These are phyloP conservation scores for Aspergillus sclerotioniger DNA, from an alignment of 495 filamentous ascomycete species.

Conservation along the genomic window DNA sequence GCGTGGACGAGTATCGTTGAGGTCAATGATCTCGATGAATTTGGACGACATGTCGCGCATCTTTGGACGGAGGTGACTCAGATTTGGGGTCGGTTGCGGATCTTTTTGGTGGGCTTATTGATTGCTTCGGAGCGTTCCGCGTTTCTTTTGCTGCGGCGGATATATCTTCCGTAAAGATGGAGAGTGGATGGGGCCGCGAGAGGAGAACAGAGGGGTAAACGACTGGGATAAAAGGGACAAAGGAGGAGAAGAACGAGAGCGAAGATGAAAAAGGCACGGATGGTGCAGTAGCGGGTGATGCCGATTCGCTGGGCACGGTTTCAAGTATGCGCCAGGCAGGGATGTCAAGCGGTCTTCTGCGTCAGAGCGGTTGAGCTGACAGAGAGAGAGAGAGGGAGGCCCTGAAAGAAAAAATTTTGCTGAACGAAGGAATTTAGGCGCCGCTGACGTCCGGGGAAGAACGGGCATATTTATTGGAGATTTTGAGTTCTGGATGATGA, in stretches of 20 bases:
- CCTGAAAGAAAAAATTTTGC: not conserved
- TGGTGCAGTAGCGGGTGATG: not conserved
- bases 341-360: not conserved
- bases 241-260: slow-evolving; percentile 4
- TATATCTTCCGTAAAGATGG: not conserved
- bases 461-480: not conserved
- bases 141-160: not conserved
- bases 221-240: slow-evolving; percentile 2
- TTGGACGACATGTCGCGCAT: slow-evolving; percentile 47
- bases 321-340: slow-evolving; percentile 7
- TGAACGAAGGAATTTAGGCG: not conserved
- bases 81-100: not conserved
- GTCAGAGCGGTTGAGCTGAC: not conserved
- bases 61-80: slow-evolving; percentile 7
- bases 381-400: not conserved
- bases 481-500: not conserved
- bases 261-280: slow-evolving; percentile 6
- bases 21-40: slow-evolving; percentile 49
- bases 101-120: not conserved
- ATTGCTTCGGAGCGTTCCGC: not conserved
- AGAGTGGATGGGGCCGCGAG: not conserved
- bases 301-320: slow-evolving; percentile 4
- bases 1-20: slow-evolving; percentile 30
- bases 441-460: slow-evolving; percentile 1
- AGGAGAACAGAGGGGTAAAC: slow-evolving; percentile 2